Evolutionary conservation across 2,329 filamentous ascomycete genomes (phyloP), one percentile per base, ranked within the genome.

Genomic region (Chaetomium globosum): DNA sequence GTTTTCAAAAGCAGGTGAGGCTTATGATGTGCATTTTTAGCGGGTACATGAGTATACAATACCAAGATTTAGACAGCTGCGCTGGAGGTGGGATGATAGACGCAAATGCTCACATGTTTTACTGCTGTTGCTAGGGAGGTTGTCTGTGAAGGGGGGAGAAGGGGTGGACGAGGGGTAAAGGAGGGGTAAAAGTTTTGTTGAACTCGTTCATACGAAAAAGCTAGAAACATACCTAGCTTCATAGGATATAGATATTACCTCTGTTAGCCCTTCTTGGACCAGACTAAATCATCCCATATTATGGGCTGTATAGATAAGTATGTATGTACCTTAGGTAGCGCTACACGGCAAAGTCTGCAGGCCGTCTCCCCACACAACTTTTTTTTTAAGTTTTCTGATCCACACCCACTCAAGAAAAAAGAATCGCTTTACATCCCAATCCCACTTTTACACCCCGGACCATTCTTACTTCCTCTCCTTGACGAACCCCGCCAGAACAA

Each of bases 401-500:
- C 63, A 64, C 63, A 60, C 30, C 12, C 56, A 63, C 39, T 56
- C 56, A n/a, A 21, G 30, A 52, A 63, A 63, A 59, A 58, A 51
- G 59, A 53, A 56, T 33, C 26, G 1, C 53, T 16, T 31, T 19
- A 26, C n/a, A 39, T 30, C 12, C 26, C 16, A 28, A 39, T 30
- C 12, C 26, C 26, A 28, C 51, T 16, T 9, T 30, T 16, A 28
- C 51, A 53, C 28, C 23, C 28, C 10, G 46, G 31, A 2, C 21
- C 13, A 3, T 9, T 39, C 16, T 43, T 16, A 43, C 39, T n/a
- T 43, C 39, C 46, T 23, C 9, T 23, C 12, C 12, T 48, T 48
- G 7, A 48, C n/a, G 9, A 26, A 7, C 31, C 31, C n/a, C 26
- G 33, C 12, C 21, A 13, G n/a, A n/a, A n/a, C 8, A 16, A 56